Base-by-base conservation (phyloP, 2,329 filamentous ascomycete genomes). In the Juglanconis sp. region DNA sequence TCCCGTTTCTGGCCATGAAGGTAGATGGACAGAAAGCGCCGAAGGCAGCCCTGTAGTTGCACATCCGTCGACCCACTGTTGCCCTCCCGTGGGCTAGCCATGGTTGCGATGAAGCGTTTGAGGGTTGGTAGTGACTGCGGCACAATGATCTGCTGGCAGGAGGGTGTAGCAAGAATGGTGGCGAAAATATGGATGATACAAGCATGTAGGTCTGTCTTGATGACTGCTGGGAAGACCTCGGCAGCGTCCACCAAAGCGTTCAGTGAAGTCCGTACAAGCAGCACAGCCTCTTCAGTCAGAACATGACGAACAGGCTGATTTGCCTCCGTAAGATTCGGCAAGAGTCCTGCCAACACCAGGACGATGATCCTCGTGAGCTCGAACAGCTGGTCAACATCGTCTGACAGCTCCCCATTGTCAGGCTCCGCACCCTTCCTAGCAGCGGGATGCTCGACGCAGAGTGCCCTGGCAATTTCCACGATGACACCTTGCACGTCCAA, bases 311-410 rank as follows among this genome's bases (percentile, higher is more conserved):
- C 87, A 66, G 82, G 81, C 65, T 83, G 85, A 40, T 83, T 86
- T 53, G 81, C 78, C 63, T 91, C 89, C 4, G 85, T 85, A 4
- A 96, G 79, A 63, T 94, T 96, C 4, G 96, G 95, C 30, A 99
- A 79, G 44, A 97, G 79, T 0, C 93, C 92, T 0, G 92, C 90
- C 34, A 99, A 81, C 1, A 98, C 94, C 8, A 99, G 81, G 15
- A 98, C 94, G 64, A 98, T 97, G 71, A 97, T 96, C 65, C 95
- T 86, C 0, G 95, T 99, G 51, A 99, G 81, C 74, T 99, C 95
- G 69, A 99, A 99, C 0, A 99, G 82, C 74, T 99, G 95, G 70
- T 99, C 95, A 64, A 99, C 96, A 70, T 99, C 95, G 69, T 99
- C 95, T 0, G 92, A 96, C 10, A 99, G 79, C 71, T 95, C 89